phyloP scores from a whole-genome alignment of 2,329 filamentous ascomycete species.

The Pyrenophora tritici-repentis region DNA sequence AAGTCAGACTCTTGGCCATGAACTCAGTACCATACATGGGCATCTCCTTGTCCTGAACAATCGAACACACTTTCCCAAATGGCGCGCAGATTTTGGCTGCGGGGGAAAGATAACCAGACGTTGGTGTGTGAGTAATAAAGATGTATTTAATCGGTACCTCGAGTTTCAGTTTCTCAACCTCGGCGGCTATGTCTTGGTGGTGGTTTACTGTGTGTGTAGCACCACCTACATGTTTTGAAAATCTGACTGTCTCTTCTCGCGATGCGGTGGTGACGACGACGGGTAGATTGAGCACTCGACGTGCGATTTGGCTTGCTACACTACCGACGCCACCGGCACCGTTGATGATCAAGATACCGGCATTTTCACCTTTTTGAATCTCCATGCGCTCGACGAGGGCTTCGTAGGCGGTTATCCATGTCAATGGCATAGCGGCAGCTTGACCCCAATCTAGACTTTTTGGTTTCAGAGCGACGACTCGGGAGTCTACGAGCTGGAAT shows the following conservation, averaged over 20 bases:
- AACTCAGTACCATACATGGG: slow-evolving; percentile 13
- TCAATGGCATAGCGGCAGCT: slow-evolving; percentile 11
- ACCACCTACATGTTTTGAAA: slow-evolving; percentile 8
- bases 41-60: slow-evolving; percentile 11
- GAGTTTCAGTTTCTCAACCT: slow-evolving; percentile 3
- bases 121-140: slow-evolving; percentile 11
- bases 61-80: slow-evolving; percentile 7
- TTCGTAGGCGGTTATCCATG: slow-evolving; percentile 13
- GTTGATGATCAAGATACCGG: slow-evolving; percentile 9
- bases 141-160: slow-evolving; percentile 8
- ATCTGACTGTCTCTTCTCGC: slow-evolving; percentile 8
- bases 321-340: slow-evolving; percentile 11
- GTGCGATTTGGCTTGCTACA: slow-evolving; percentile 10
- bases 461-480: slow-evolving; percentile 9
- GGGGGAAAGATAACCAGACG: slow-evolving; percentile 4
- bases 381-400: slow-evolving; percentile 7
- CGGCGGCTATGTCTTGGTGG: slow-evolving; percentile 2
- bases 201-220: slow-evolving; percentile 10
- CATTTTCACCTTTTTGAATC: slow-evolving; percentile 1
- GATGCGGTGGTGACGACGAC: slow-evolving; percentile 12
- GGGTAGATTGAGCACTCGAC: slow-evolving; percentile 5
- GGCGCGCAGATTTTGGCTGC: slow-evolving; percentile 6
- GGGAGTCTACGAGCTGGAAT: slow-evolving; percentile 7
- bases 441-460: slow-evolving; percentile 9
- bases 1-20: slow-evolving; percentile 12